Conservation (phyloP, 441 rosid species). For the Euphorbia celastroides region DNA sequence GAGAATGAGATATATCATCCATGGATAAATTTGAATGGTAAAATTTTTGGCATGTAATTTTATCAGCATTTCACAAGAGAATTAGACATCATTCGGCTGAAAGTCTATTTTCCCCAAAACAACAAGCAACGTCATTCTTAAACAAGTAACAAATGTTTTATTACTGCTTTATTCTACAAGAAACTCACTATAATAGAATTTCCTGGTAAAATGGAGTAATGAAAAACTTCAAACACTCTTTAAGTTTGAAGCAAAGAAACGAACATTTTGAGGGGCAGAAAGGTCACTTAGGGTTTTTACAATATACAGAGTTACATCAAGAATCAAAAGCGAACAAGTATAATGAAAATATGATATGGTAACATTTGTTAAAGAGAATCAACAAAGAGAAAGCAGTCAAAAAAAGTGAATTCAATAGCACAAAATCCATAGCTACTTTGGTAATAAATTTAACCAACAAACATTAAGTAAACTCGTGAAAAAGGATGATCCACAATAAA, state of each 20-base stretch:
- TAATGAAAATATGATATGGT: neutral
- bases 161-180: neutral
- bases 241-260: neutral
- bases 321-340: neutral
- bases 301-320: neutral
- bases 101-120: neutral
- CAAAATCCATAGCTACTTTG: neutral
- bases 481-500: conserved; percentile 10
- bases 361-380: neutral
- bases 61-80: neutral
- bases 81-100: neutral
- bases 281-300: too few relatives aligned
- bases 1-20: neutral
- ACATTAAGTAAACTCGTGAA: conserved; percentile 14
- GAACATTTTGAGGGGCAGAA: too few relatives aligned
- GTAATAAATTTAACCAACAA: conserved; percentile 2
- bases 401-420: too few relatives aligned
- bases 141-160: neutral
- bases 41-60: neutral
- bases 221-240: neutral
- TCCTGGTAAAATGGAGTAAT: neutral
- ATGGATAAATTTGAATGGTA: neutral
- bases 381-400: too few relatives aligned
- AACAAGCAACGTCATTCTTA: neutral
- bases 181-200: neutral